phyloP scores from a whole-genome alignment of 2,329 filamentous ascomycete genomes.

The Fusarium compactum region DNA sequence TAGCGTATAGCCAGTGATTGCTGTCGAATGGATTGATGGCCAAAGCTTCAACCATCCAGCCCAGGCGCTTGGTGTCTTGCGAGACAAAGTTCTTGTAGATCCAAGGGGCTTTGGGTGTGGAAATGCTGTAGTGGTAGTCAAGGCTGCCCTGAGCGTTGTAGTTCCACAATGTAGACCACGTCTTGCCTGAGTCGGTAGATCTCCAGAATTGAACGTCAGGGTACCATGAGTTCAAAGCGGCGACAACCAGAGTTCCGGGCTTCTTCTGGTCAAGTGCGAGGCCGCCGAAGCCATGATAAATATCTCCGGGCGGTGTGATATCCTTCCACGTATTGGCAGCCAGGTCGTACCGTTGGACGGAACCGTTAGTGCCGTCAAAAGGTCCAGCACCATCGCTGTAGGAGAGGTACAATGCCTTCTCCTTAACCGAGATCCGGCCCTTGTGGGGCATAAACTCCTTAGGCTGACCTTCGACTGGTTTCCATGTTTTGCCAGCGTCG shows the following conservation, averaged over 20 bases:
- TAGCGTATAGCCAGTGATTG: slow-evolving; percentile 72
- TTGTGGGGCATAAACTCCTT: slow-evolving; percentile 66
- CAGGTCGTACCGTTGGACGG: slow-evolving; percentile 67
- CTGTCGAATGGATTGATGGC: slow-evolving; percentile 70
- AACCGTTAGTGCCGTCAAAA: slow-evolving; percentile 67
- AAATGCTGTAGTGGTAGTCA: slow-evolving; percentile 60
- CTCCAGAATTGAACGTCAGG: slow-evolving; percentile 69
- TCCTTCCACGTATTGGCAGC: slow-evolving; percentile 62
- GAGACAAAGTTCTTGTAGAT: slow-evolving; percentile 63
- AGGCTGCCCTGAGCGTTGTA: slow-evolving; percentile 61
- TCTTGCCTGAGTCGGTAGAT: slow-evolving; percentile 65
- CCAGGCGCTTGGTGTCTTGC: slow-evolving; percentile 62
- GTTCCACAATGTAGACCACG: slow-evolving; percentile 66
- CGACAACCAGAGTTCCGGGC: slow-evolving; percentile 68
- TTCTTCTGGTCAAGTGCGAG: slow-evolving; percentile 65
- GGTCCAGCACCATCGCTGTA: slow-evolving; percentile 68
- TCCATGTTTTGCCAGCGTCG: slow-evolving; percentile 66
- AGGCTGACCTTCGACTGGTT: slow-evolving; percentile 63
- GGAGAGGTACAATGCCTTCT: slow-evolving; percentile 67
- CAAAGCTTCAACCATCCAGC: slow-evolving; percentile 72
- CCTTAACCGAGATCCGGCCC: slow-evolving; percentile 61
- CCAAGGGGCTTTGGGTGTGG: slow-evolving; percentile 65
- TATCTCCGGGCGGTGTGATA: slow-evolving; percentile 65
- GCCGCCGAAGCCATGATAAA: slow-evolving; percentile 68
- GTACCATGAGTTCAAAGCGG: slow-evolving; percentile 69